Evolutionary conservation across 202 grass and related monocot species (phyloP).

Genomic region (Schoenoplectus triqueter): DNA sequence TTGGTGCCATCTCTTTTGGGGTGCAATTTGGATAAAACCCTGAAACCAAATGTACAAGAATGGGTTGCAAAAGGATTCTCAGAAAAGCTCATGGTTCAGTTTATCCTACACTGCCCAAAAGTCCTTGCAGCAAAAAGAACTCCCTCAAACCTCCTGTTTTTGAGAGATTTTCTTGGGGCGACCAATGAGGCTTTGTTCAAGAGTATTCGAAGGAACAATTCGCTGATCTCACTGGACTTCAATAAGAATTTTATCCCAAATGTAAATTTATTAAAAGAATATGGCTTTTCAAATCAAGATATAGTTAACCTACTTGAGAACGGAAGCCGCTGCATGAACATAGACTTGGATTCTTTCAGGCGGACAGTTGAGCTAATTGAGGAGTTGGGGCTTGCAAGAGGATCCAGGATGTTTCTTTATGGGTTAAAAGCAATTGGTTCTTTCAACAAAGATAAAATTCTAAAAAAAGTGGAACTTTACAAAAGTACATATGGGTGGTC

Average conservation of each 20-base stretch:
- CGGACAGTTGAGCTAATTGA: constrained; percentile 41
- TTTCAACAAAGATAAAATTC: constrained; percentile 50
- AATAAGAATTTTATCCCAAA: constrained; percentile 32
- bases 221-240: background rate
- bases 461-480: constrained; percentile 52
- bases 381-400: constrained; percentile 48
- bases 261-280: constrained; percentile 41
- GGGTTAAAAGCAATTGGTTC: constrained; percentile 42
- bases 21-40: constrained; percentile 25
- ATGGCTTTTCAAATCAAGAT: constrained; percentile 52
- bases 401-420: constrained; percentile 54
- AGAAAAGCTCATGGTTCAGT: constrained; percentile 18
- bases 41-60: constrained; percentile 21
- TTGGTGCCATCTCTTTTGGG: constrained; percentile 10
- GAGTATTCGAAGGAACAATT: background rate
- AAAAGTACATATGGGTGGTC: constrained; percentile 59
- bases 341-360: constrained; percentile 45
- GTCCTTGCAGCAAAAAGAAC: background rate
- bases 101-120: constrained; percentile 17
- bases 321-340: constrained; percentile 43
- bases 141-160: constrained; percentile 26
- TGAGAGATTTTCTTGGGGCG: background rate
- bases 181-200: background rate
- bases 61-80: constrained; percentile 18
- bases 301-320: constrained; percentile 40